Base-by-base conservation (phyloP, 1,284 basidiomycete genomes). In the Naganishia sp. region DNA sequence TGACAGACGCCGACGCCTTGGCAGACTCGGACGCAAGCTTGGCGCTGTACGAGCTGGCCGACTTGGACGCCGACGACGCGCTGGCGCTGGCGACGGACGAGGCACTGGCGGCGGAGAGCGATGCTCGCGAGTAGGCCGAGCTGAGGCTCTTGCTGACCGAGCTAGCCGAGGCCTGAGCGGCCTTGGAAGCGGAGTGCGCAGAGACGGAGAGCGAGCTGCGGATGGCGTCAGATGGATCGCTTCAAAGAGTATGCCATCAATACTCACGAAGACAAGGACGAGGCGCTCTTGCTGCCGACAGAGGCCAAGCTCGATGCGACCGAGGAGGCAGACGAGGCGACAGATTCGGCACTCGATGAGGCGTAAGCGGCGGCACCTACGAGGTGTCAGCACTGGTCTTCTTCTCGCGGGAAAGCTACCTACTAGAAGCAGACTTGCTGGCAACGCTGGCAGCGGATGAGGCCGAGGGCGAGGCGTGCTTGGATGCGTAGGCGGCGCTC, bases 251-350 rank as follows among this genome's bases (percentile, higher is more conserved):
- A 17, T 18, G 17, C 25, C 28, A 21, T 11, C 9, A 10, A 28
- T 5, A 61, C 58, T 61, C n/a, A 61, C 51, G 60, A 63, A 46
- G 66, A 67, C 35, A 58, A 35, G 25, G 51, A 49, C 23, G 63
- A 63, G 21, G 70, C 68, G 28, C 56, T 54, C 57, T 63, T 66
- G 47, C 56, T 53, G 2, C 64, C 69, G 1, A 49, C 53, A 2
- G 57, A 79, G 0, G 87, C 85, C 2, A 86, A 84, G 65, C 84
- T 82, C 1, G 84, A 80, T 23, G 71, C 70, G 10, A 67, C 67
- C 32, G 71, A 72, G 41, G 70, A 72, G 11, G 65, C 70, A 45
- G 66, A 53, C 13, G 67, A 42, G 17, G 67, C 67, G 35, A 68
- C 63, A 10, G 68, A 63, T 2, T 68, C 63, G 10, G 67, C 56